Evolutionary conservation across 2,329 filamentous ascomycete species (phyloP), one percentile per base, ranked within the genome.

Genomic region (Fusarium albosuccineum): DNA sequence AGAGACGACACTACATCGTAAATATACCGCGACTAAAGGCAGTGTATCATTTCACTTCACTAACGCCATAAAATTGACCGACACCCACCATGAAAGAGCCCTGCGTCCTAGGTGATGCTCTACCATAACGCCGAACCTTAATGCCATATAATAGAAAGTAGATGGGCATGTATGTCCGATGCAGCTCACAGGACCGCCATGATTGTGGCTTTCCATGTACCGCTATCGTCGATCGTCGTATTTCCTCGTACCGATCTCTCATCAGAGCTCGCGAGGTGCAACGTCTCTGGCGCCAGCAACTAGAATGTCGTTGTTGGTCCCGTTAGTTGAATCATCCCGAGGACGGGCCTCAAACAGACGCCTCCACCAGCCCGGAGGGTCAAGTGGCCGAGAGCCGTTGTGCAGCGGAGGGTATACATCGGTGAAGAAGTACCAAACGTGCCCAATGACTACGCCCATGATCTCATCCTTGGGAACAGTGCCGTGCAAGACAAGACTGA

Each of bases 361-460:
- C 60, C 92, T 87, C 95, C 95, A 99, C 90, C 93, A 97, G 61
- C 83, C 82, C 0, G 96, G 96, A 37, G 96, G 95, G 73, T 97
- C 95, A 48, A 99, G 84, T 1, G 96, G 96, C 57, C 92, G 87
- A 52, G 91, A 90, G 16, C 93, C 93, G 66, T 91, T 89, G 79
- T 97, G 92, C 42, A 97, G 86, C 4, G 94, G 92, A 4, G 96
- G 96, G 79, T 97, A 99, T 14, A 99, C 94, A 77, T 99, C 96
- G 62, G 90, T 92, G 79, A 98, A 97, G 82, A 97, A 99, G 79
- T 98, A 99, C 91, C 94, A 98, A 40, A 98, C 86, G 80, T 99
- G 96, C 9, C 96, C 96, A 39, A 98, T 94, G 9, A 96, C 89
- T 14, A 97, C 93, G 5, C 96, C 96, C 82, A 97, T 93, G 66